phyloP scores from a whole-genome alignment of 1,139 yeast species.

The Debaryomyces fabryi region DNA sequence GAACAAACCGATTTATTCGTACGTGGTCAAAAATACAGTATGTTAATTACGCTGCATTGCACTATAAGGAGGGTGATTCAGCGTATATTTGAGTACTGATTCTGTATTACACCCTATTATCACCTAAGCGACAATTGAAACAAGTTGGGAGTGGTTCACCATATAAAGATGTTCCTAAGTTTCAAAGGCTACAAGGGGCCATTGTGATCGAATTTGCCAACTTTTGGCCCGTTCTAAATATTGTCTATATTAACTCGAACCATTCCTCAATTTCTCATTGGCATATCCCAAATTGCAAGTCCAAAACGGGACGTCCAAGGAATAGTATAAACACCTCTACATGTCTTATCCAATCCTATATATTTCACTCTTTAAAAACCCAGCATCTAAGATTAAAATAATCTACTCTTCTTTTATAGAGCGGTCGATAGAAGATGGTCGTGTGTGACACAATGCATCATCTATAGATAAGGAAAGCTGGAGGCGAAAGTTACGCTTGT shows the following conservation, averaged over 20 bases:
- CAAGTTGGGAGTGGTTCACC: neutral
- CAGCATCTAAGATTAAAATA: too few species aligned
- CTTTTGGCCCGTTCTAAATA: neutral
- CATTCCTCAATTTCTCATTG: neutral
- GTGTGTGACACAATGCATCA: neutral
- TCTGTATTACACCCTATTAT: neutral
- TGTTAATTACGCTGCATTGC: neutral
- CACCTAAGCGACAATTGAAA: neutral
- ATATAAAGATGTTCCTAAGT: too few species aligned
- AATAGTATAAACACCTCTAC: neutral
- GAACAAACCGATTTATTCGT: slow-evolving; percentile 5
- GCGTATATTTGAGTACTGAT: neutral
- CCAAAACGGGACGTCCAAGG: too few species aligned
- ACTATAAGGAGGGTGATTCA: neutral
- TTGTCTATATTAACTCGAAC: neutral
- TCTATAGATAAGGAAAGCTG: neutral
- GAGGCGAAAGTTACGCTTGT: neutral
- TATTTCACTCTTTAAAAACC: too few species aligned
- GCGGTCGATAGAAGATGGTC: neutral
- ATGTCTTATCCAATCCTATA: too few species aligned
- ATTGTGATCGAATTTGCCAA: neutral
- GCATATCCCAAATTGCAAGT: neutral
- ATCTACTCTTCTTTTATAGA: too few species aligned
- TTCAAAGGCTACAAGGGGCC: too few species aligned
- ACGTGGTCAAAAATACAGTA: slow-evolving; percentile 9